phyloP scores from a whole-genome alignment of 2,329 filamentous ascomycete species.

The Ceratocystis huliohia region DNA sequence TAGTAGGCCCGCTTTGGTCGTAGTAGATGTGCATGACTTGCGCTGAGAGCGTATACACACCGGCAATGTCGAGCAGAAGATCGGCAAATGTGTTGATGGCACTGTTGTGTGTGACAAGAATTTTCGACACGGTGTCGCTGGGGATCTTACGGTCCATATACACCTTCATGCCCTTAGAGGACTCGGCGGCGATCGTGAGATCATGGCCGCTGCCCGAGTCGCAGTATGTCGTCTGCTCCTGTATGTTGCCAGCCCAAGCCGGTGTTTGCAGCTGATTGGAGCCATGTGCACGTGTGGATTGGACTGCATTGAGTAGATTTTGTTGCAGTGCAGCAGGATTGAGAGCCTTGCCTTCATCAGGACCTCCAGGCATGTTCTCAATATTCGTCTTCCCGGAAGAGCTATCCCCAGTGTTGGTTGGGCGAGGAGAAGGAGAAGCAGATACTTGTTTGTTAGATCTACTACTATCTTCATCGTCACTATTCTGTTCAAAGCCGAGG shows the following conservation, averaged over 20 bases:
- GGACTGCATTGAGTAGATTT: constrained; percentile 65
- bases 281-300: constrained; percentile 63
- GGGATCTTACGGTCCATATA: constrained; percentile 50
- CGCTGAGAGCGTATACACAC: constrained; percentile 58
- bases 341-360: constrained; percentile 40
- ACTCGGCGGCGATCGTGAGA: constrained; percentile 56
- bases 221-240: constrained; percentile 76
- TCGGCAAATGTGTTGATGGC: constrained; percentile 57
- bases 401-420: neutral
- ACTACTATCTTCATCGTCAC: constrained; percentile 32
- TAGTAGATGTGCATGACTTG: constrained; percentile 75
- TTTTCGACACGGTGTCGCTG: constrained; percentile 30
- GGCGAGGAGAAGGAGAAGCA: constrained; percentile 2
- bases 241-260: constrained; percentile 54
- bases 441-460: neutral
- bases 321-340: constrained; percentile 50
- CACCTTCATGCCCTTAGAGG: constrained; percentile 59
- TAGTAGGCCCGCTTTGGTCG: constrained; percentile 63
- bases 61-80: constrained; percentile 55
- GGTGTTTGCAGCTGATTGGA: constrained; percentile 60
- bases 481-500: constrained; percentile 50
- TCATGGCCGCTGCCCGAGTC: constrained; percentile 64
- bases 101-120: constrained; percentile 48
- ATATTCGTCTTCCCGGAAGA: constrained; percentile 4
- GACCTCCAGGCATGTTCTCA: constrained; percentile 21